phyloP scores from a whole-genome alignment of 2,329 filamentous ascomycete genomes.

The Penicillium sp. region DNA sequence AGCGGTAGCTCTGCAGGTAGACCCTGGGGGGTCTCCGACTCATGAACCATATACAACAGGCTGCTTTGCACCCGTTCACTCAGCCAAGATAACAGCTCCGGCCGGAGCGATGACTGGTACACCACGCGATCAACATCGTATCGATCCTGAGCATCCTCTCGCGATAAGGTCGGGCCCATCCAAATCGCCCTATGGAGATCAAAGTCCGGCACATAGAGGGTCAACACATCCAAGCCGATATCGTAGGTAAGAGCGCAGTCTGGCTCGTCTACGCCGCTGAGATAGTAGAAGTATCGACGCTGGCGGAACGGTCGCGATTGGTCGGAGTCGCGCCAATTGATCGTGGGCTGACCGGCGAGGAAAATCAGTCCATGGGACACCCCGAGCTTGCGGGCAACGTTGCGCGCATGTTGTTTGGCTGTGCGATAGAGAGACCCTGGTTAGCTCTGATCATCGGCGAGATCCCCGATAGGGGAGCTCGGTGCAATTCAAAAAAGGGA shows the following conservation, averaged over 20 bases:
- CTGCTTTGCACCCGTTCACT: slow-evolving; percentile 26
- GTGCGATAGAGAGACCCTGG: slow-evolving; percentile 4
- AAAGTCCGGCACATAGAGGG: slow-evolving; percentile 72
- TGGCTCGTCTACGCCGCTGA: slow-evolving; percentile 57
- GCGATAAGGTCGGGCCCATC: slow-evolving; percentile 45
- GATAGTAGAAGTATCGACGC: slow-evolving; percentile 63
- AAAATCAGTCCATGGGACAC: slow-evolving; percentile 56
- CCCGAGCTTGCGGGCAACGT: slow-evolving; percentile 47
- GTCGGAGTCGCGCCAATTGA: slow-evolving; percentile 61
- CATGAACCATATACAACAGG: slow-evolving; percentile 43
- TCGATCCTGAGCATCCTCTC: slow-evolving; percentile 60
- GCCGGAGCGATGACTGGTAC: slow-evolving; percentile 54
- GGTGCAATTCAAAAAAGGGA: not conserved
- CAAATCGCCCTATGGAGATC: slow-evolving; percentile 53
- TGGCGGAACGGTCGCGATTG: slow-evolving; percentile 60
- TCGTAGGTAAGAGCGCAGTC: slow-evolving; percentile 62
- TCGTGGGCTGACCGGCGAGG: slow-evolving; percentile 54
- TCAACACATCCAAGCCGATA: slow-evolving; percentile 62
- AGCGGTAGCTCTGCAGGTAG: slow-evolving; percentile 24
- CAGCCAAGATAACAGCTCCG: slow-evolving; percentile 52
- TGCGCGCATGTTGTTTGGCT: slow-evolving; percentile 55
- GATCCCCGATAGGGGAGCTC: slow-evolving; percentile 8
- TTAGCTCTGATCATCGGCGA: slow-evolving; percentile 11
- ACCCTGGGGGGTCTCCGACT: slow-evolving; percentile 35
- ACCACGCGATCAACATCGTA: slow-evolving; percentile 73